phyloP scores from a whole-genome alignment of 257 asterid genomes.

The Cinchona pubescens region DNA sequence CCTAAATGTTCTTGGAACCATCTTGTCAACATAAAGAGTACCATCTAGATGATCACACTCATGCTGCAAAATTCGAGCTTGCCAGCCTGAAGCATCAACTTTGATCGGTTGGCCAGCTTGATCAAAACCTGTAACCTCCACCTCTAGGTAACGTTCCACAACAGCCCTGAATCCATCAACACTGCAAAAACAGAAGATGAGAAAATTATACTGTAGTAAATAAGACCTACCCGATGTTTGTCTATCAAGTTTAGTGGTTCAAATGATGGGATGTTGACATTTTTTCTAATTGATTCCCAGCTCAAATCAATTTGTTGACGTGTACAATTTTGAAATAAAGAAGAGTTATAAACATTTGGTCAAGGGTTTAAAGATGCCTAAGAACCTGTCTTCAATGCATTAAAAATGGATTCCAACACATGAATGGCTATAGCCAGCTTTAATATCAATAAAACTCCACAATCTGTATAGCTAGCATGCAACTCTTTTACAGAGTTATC shows the following conservation, averaged over 20 bases:
- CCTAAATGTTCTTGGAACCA: slow-evolving; percentile 79
- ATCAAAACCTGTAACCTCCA: slow-evolving; percentile 78
- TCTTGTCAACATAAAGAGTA: slow-evolving; percentile 76
- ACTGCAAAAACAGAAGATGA: slow-evolving; percentile 35
- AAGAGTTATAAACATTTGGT: background rate
- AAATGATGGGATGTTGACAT: background rate
- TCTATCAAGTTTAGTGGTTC: background rate
- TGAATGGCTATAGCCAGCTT: background rate
- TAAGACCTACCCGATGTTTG: background rate
- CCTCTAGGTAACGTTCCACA: slow-evolving; percentile 76
- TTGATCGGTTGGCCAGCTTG: slow-evolving; percentile 62
- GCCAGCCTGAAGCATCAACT: slow-evolving; percentile 92
- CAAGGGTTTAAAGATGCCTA: background rate
- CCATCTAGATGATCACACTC: slow-evolving; percentile 91
- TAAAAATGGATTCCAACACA: background rate
- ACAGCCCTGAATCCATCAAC: slow-evolving; percentile 80
- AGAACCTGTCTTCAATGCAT: background rate
- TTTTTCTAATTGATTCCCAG: background rate
- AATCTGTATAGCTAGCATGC: too few species aligned
- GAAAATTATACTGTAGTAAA: background rate
- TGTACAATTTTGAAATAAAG: background rate
- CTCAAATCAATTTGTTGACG: background rate
- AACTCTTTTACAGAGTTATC: too few species aligned
- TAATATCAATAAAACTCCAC: too few species aligned
- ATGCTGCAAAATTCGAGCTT: slow-evolving; percentile 90